Base-by-base conservation (phyloP, 345 rosid species). In the rapeseed (Brassica napus) region DNA sequence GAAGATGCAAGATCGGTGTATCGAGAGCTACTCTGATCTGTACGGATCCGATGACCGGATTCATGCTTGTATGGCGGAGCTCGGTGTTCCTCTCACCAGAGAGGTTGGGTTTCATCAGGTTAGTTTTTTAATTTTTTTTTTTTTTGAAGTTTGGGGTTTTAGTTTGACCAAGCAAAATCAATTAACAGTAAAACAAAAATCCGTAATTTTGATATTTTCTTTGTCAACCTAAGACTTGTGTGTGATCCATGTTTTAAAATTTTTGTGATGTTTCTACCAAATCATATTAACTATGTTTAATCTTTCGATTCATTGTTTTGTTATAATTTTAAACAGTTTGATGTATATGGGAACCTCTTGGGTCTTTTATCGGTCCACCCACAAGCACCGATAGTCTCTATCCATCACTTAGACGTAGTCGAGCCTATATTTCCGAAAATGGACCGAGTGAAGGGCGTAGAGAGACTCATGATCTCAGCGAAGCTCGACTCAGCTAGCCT, bases 31-130 rank as follows among this genome's bases (percentile, higher is more conserved):
- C 49, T 80, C 92, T 0, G 31, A 47, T 2, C 78, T 93, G 0
- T 91, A 93, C 39, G 97, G 97, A 0, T 88, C 93, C 0, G 97
- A 89, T 76, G 94, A 90, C 49, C 86, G 97, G 75, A 74, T 93
- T 57, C 93, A 90, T 26, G 98, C 94, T 65, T 93, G 98, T 57
- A 84, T 90, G 93, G 81, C 97, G 0, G 97, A 93, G 88, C 89
- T 93, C 52, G 97, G 94, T 6, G 94, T 93, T 54, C 92, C 98
- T 30, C 92, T 93, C 23, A 87, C 92, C 54, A 82, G 73, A 28
- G 89, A 91, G 77, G 79, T 64, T 2, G 98, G 98, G 0, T 91
- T 93, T 73, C 98, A 93, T 77, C 98, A 93, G 97, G 98, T 93
- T 16, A 47, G 80, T 61, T 14, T 74, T 18, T 3, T 44, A n/a